Conservation (phyloP, 148 eudicot genomes). For the Pouteria glomerata region DNA sequence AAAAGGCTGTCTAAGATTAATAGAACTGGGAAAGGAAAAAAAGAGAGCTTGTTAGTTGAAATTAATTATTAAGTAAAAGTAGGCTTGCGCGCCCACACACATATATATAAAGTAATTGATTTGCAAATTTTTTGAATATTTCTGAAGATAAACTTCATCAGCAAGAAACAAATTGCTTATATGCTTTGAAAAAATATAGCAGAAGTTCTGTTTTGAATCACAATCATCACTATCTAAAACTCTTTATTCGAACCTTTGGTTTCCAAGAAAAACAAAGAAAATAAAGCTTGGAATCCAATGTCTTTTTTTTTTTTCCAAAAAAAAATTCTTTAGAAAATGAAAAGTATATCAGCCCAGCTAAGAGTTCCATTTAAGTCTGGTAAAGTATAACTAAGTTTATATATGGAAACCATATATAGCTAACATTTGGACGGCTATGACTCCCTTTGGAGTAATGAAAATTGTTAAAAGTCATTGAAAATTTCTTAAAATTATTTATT, state of each 20-base stretch:
- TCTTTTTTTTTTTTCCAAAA: neutral
- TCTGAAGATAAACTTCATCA: neutral
- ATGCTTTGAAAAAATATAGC: neutral
- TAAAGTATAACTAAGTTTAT: too few species aligned
- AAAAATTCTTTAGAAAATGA: neutral
- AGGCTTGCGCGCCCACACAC: neutral
- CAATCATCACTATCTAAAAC: neutral
- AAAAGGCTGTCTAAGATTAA: conserved; percentile 11
- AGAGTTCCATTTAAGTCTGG: neutral
- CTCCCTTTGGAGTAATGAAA: too few species aligned
- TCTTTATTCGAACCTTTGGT: neutral
- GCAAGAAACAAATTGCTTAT: too few species aligned
- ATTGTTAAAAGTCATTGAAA: too few species aligned
- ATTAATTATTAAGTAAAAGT: neutral
- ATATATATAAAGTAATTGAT: too few species aligned
- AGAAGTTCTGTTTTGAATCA: neutral
- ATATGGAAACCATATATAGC: too few species aligned
- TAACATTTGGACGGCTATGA: too few species aligned
- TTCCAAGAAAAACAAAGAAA: neutral
- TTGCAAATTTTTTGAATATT: neutral
- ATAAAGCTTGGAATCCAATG: neutral
- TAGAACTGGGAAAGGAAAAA: neutral
- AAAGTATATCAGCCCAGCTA: neutral
- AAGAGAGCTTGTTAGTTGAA: neutral
- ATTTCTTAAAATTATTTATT: too few species aligned